phyloP scores from a whole-genome alignment of 2,329 filamentous ascomycete genomes.

The Alternaria sp. region DNA sequence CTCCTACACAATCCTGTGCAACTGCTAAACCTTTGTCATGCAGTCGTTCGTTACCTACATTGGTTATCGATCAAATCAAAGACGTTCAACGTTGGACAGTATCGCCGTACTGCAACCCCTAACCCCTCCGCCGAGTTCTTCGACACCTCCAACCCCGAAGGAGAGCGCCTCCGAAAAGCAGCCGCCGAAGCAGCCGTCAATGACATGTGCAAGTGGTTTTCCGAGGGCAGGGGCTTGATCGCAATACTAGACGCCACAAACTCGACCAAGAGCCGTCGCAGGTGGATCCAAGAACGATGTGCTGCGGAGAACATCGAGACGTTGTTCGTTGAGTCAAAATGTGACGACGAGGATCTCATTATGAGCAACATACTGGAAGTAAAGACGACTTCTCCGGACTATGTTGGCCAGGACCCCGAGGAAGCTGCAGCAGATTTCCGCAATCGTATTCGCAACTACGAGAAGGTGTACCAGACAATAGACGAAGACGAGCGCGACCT shows the following conservation, averaged over 20 bases:
- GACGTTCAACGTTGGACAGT: conserved; percentile 97
- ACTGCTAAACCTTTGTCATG: conserved; percentile 19
- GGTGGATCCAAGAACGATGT: conserved; percentile 89
- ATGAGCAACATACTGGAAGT: conserved; percentile 99
- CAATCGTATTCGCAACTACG: conserved; percentile 94
- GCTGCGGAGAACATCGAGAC: conserved; percentile 81
- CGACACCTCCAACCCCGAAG: conserved; percentile 86
- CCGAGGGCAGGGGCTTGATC: conserved; percentile 77
- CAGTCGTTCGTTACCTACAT: conserved; percentile 78
- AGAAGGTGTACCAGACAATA: conserved; percentile 94
- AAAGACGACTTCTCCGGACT: conserved; percentile 96
- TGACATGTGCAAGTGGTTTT: conserved; percentile 96
- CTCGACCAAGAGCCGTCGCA: conserved; percentile 85
- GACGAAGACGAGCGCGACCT: conserved; percentile 86
- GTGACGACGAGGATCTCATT: conserved; percentile 93
- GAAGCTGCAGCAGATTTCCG: conserved; percentile 89
- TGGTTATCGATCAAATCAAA: conserved; percentile 95
- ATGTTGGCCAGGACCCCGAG: conserved; percentile 92
- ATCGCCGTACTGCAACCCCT: conserved; percentile 87
- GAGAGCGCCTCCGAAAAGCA: conserved; percentile 84
- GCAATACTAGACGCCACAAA: conserved; percentile 97
- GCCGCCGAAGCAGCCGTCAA: conserved; percentile 90
- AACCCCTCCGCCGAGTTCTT: conserved; percentile 96
- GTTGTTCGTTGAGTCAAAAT: conserved; percentile 95
- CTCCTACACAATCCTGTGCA: neutral